phyloP scores from a whole-genome alignment of 192 early-diverging fungal species.

The Linderina pennispora region DNA sequence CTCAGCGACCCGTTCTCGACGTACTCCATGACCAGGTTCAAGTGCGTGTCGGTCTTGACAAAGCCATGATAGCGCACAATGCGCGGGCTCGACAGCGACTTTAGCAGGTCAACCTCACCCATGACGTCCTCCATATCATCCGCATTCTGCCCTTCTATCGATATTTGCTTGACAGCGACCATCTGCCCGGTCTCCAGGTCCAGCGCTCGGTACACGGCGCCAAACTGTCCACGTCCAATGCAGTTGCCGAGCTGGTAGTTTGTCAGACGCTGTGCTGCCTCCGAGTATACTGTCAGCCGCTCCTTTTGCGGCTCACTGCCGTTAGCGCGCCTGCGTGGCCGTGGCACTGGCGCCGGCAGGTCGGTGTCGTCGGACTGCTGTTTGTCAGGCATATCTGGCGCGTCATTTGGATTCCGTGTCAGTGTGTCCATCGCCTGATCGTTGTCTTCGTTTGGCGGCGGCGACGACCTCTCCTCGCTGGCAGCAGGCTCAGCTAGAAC shows the following conservation, averaged over 20 bases:
- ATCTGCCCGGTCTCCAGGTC: constrained; percentile 76
- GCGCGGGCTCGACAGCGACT: constrained; percentile 76
- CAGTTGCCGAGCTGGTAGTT: constrained; percentile 76
- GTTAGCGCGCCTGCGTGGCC: constrained; percentile 15
- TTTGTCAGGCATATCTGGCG: too few species aligned
- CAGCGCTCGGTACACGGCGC: constrained; percentile 79
- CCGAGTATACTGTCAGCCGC: constrained; percentile 44
- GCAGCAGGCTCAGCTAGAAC: too few species aligned
- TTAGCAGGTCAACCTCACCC: constrained; percentile 81
- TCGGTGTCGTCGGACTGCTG: too few species aligned
- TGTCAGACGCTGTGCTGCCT: constrained; percentile 23
- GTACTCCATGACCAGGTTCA: constrained; percentile 85
- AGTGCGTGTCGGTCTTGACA: constrained; percentile 58
- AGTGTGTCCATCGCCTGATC: too few species aligned
- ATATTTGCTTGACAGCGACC: constrained; percentile 83
- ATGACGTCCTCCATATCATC: constrained; percentile 71
- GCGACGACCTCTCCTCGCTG: too few species aligned
- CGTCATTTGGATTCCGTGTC: too few species aligned
- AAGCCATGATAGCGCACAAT: constrained; percentile 84
- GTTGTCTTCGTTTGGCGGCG: too few species aligned
- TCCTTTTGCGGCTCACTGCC: constrained; percentile 33
- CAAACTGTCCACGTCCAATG: constrained; percentile 88
- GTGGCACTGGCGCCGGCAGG: not conserved
- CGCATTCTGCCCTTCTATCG: constrained; percentile 59
- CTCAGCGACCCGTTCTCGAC: constrained; percentile 91